Conservation (phyloP, 257 asterid genomes). For the Misopates orontium region DNA sequence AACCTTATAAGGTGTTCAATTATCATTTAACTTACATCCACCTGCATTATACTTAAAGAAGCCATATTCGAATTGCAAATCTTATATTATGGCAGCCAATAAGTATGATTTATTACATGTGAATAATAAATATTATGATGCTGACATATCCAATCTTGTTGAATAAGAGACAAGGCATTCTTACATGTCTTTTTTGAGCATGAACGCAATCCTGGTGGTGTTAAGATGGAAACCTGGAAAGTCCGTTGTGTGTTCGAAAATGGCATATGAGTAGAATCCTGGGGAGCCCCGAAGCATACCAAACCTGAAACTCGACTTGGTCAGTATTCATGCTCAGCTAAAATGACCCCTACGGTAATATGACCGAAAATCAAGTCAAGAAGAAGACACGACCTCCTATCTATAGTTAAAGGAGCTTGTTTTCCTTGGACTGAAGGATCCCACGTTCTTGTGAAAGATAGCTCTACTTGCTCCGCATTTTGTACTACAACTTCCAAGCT, state of each 20-base stretch:
- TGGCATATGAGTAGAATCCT: conserved; percentile 58
- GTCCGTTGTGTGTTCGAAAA: conserved; percentile 45
- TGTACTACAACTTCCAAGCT: conserved; percentile 51
- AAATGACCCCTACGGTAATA: background rate
- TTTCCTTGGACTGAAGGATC: conserved; percentile 41
- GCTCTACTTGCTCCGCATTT: conserved; percentile 66
- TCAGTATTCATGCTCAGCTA: conserved; percentile 16
- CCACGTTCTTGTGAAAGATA: conserved; percentile 86
- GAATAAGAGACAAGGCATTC: conserved; percentile 15
- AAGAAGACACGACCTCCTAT: conserved; percentile 45
- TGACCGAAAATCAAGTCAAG: background rate
- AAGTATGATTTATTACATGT: background rate
- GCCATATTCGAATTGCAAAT: conserved; percentile 2
- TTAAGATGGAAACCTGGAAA: conserved; percentile 67
- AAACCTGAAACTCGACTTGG: conserved; percentile 45
- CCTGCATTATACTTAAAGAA: conserved; percentile 15
- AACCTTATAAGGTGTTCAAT: background rate
- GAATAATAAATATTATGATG: background rate
- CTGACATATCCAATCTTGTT: conserved; percentile 4
- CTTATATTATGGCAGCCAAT: background rate
- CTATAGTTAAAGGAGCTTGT: conserved; percentile 44
- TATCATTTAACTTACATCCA: background rate
- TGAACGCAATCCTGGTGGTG: conserved; percentile 81
- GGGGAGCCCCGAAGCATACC: conserved; percentile 45
- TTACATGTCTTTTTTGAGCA: conserved; percentile 82